These are phyloP conservation scores for Afroboletus lepidellus DNA, from an alignment of 1,284 basidiomycete species.

Conservation along the genomic window DNA sequence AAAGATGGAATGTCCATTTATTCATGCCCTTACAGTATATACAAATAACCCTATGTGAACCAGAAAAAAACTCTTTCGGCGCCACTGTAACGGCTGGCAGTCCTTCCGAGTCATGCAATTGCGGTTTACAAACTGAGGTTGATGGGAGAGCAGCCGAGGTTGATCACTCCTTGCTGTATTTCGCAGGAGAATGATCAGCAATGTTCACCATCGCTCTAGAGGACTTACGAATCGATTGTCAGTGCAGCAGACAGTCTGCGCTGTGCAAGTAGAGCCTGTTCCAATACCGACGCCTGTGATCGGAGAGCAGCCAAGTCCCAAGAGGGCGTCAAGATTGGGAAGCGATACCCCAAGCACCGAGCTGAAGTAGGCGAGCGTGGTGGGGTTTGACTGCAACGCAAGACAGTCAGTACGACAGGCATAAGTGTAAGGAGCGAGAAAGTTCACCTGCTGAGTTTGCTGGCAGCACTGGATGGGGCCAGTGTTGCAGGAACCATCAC, in stretches of 20 bases:
- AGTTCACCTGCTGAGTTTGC: background rate
- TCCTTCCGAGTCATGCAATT: background rate
- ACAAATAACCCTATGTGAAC: too few species aligned
- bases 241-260: conserved; percentile 16
- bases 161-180: conserved; percentile 13
- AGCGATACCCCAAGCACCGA: background rate
- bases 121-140: background rate
- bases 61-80: too few species aligned
- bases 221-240: conserved; percentile 12
- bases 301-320: conserved; percentile 8
- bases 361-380: background rate
- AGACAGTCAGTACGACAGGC: background rate
- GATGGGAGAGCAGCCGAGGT: conserved; percentile 15
- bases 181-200: background rate
- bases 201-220: too few species aligned
- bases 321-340: background rate
- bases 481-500: conserved; percentile 3
- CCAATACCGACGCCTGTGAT: background rate
- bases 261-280: background rate
- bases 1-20: too few species aligned
- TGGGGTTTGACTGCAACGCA: background rate
- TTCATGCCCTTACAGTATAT: too few species aligned
- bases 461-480: conserved; percentile 10
- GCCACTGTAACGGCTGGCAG: too few species aligned
- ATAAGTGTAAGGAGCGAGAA: too few species aligned